phyloP scores from a whole-genome alignment of 495 filamentous ascomycete genomes.

The Evansstolkia leycettana region DNA sequence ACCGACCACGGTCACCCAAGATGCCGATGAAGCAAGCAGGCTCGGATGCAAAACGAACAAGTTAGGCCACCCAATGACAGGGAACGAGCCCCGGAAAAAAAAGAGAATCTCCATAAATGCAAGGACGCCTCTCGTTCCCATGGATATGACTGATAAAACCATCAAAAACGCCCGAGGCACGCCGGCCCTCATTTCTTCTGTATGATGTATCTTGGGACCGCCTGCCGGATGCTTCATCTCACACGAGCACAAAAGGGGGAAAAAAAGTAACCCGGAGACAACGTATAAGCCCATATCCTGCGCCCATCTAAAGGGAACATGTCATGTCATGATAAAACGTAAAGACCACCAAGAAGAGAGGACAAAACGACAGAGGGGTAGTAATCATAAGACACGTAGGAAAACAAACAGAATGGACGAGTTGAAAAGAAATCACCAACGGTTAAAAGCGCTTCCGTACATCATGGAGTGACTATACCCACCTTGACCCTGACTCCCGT shows the following conservation, averaged over 20 bases:
- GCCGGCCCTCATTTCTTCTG: constrained; percentile 16
- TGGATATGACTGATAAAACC: constrained; percentile 9
- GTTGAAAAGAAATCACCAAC: constrained; percentile 49
- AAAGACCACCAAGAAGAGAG: constrained; percentile 1
- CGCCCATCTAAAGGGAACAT: constrained; percentile 16
- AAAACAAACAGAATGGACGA: constrained; percentile 13
- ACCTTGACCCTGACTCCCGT: constrained; percentile 92
- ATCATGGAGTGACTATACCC: constrained; percentile 86
- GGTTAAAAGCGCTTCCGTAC: constrained; percentile 60
- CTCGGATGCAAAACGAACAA: constrained; percentile 23
- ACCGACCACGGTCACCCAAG: constrained; percentile 46
- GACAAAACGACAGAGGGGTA: constrained; percentile 1
- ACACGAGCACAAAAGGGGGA: constrained; percentile 3
- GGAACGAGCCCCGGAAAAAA: constrained; percentile 13
- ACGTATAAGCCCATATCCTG: constrained; percentile 13
- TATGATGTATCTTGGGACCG: constrained; percentile 22
- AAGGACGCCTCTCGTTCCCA: constrained; percentile 16
- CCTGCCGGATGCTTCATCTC: constrained; percentile 23
- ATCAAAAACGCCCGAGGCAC: constrained; percentile 27
- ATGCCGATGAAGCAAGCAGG: constrained; percentile 25
- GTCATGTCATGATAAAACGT: constrained; percentile 23
- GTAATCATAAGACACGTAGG: constrained; percentile 7
- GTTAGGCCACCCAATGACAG: constrained; percentile 18
- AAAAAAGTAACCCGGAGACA: constrained; percentile 16
- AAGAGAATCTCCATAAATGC: constrained; percentile 25